These are phyloP conservation scores for Claviceps humidiphila DNA, from an alignment of 2,329 filamentous ascomycete genomes.

Conservation along the genomic window DNA sequence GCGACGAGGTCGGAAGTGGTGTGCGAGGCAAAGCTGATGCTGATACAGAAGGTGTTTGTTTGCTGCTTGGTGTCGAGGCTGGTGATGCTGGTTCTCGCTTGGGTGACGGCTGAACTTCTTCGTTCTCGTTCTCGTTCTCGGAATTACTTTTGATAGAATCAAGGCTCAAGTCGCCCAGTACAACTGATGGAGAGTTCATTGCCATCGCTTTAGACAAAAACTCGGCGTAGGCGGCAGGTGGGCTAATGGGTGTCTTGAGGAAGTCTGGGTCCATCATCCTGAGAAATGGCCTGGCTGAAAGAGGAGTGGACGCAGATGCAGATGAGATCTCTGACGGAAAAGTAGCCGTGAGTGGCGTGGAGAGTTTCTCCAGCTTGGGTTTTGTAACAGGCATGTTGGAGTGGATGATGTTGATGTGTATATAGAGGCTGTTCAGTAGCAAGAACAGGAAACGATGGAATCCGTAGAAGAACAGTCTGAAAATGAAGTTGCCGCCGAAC, in stretches of 20 bases:
- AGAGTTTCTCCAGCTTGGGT: slow-evolving; percentile 49
- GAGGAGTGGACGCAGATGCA: slow-evolving; percentile 54
- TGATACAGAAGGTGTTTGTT: slow-evolving; percentile 15
- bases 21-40: slow-evolving; percentile 30
- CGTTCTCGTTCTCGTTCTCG: slow-evolving; percentile 27
- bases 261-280: slow-evolving; percentile 33
- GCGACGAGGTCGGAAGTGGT: slow-evolving; percentile 35
- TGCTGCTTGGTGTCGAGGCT: slow-evolving; percentile 19
- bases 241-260: slow-evolving; percentile 85
- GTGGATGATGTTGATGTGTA: slow-evolving; percentile 14
- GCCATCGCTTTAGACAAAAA: slow-evolving; percentile 72
- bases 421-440: neutral
- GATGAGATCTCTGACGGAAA: slow-evolving; percentile 50
- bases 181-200: slow-evolving; percentile 53
- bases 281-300: slow-evolving; percentile 32
- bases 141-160: slow-evolving; percentile 42
- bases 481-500: neutral
- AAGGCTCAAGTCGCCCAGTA: slow-evolving; percentile 35
- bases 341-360: slow-evolving; percentile 48
- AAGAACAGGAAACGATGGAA: neutral
- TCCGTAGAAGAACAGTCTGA: neutral
- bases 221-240: slow-evolving; percentile 79
- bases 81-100: slow-evolving; percentile 40
- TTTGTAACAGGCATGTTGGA: slow-evolving; percentile 35
- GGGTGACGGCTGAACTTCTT: slow-evolving; percentile 42